Evolutionary conservation across 1,139 yeast species (phyloP), one percentile per base, ranked within the genome.

Genomic region (Taphrina sp.): DNA sequence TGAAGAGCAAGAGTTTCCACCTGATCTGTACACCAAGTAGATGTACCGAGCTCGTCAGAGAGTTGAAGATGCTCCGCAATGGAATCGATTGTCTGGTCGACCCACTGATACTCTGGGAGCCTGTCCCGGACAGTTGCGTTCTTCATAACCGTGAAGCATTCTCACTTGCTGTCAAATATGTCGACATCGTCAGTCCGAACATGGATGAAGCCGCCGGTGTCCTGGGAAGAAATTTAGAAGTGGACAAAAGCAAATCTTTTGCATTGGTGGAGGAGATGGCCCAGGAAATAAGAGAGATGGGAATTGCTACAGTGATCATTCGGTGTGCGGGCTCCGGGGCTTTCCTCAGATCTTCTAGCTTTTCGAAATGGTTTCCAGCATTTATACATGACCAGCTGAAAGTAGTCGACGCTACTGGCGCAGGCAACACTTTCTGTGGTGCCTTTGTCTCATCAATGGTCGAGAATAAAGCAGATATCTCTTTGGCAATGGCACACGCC

Each of bases 331-430:
- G 38, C 2, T 5, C 2, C 16, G 47, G 47, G 5, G 37, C 47
- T 4, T 43, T 17, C 29, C 24, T 43, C 28, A 17, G 35, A n/a
- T 26, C 22, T 17, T 2, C 33, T n/a, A 17, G n/a, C 2, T 4
- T 31, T 5, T 8, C 36, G 19, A 22, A 20, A 17, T 43, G 47
- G 47, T 43, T 23, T 16, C 47, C 52, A 3, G 35, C 42, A 7
- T 36, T 23, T 87, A 65, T 58, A 39, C 33, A 69, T 68, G 43
- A 72, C 68, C 58, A 61, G 64, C 10, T 56, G 38, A 69, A 70
- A 33, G 92, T 89, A 1, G 71, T 81, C 1, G 97, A 90, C 67
- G 95, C 95, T 0, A 90, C 96, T 0, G 97, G 97, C 0, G 96
- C 95, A 2, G 97, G 97, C 0, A 90, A 90, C 66, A 76, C 94